Conservation (phyloP, 192 early-diverging fungal species). For the Coemansia sp. region DNA sequence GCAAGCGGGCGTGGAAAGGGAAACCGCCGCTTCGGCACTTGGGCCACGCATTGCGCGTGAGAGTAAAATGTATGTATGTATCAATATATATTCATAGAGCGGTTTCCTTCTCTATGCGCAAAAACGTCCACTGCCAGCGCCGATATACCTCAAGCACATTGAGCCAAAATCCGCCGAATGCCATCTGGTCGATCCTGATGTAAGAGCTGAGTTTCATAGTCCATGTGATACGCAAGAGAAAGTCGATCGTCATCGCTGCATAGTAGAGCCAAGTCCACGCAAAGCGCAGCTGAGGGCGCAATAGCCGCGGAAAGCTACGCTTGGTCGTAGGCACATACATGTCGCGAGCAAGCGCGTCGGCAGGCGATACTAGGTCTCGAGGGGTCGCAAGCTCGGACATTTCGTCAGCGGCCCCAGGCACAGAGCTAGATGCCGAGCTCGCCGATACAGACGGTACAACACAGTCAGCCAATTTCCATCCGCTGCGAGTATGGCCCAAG, state of each 20-base stretch:
- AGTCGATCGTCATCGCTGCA: slow-evolving; percentile 74
- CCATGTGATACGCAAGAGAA: slow-evolving; percentile 85
- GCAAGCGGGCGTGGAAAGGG: neutral
- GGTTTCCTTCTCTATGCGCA: slow-evolving; percentile 74
- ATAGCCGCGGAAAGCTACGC: slow-evolving; percentile 31
- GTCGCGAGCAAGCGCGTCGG: slow-evolving; percentile 10
- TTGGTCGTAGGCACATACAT: slow-evolving; percentile 6
- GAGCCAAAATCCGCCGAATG: slow-evolving; percentile 73
- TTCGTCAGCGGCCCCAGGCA: slow-evolving; percentile 12
- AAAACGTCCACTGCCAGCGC: slow-evolving; percentile 94
- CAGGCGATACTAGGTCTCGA: slow-evolving; percentile 13
- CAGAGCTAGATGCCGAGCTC: neutral
- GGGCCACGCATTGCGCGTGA: neutral
- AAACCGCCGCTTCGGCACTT: neutral
- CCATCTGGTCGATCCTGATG: slow-evolving; percentile 62
- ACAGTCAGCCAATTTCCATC: slow-evolving; percentile 36
- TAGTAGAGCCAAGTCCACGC: slow-evolving; percentile 68
- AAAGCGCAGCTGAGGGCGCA: slow-evolving; percentile 72
- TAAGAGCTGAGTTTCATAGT: slow-evolving; percentile 69
- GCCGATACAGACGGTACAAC: slow-evolving; percentile 11
- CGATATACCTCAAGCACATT: slow-evolving; percentile 80
- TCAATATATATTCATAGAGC: neutral
- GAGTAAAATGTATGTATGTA: neutral
- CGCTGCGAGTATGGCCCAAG: slow-evolving; percentile 49
- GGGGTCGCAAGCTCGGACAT: slow-evolving; percentile 4